Conservation (phyloP, 2,329 filamentous ascomycete species). For the Hypoxylon sp. region DNA sequence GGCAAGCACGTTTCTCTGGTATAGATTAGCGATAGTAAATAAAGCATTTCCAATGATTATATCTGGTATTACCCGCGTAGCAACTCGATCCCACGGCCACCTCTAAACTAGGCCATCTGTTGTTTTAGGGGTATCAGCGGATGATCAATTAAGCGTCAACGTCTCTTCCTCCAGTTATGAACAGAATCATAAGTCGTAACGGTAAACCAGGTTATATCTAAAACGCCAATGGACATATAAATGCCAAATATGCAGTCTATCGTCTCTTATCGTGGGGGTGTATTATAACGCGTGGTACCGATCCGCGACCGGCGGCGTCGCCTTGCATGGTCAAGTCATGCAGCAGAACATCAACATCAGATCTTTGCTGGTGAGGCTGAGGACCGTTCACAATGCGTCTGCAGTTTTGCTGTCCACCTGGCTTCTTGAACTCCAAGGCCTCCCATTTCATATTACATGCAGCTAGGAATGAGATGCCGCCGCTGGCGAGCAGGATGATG, state of each 20-base stretch:
- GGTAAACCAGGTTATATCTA: background rate
- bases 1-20: background rate
- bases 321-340: constrained; percentile 8
- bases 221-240: background rate
- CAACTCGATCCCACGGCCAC: background rate
- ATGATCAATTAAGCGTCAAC: background rate
- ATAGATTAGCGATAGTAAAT: background rate
- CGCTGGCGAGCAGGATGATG: constrained; percentile 46
- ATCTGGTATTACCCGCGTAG: background rate
- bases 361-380: background rate
- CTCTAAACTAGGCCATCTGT: background rate
- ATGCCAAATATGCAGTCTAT: background rate
- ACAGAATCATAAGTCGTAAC: background rate
- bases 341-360: constrained; percentile 7
- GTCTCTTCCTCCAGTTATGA: background rate
- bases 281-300: background rate
- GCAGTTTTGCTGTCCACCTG: background rate
- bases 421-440: constrained; percentile 44
- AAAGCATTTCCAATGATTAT: background rate
- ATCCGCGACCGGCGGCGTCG: background rate
- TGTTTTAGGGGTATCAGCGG: background rate
- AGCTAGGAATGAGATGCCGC: constrained; percentile 46
- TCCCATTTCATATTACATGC: constrained; percentile 50
- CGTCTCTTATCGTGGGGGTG: background rate
- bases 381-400: background rate